Evolutionary conservation across 148 eudicot species (phyloP).

Genomic region (Rhododendron vialii): DNA sequence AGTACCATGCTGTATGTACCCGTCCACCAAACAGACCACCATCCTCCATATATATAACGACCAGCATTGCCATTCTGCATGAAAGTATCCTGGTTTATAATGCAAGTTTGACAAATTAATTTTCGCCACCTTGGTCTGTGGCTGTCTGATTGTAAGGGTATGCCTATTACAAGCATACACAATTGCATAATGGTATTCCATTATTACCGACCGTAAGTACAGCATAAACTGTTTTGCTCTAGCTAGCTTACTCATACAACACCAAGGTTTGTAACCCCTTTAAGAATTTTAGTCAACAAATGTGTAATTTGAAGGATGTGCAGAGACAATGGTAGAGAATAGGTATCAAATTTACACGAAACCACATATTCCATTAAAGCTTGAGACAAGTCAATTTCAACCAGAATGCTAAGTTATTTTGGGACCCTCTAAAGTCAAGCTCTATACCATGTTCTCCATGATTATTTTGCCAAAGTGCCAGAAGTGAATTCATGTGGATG

Average conservation of each 20-base stretch:
- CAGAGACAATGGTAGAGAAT: background rate
- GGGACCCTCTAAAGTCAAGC: background rate
- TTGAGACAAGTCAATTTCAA: background rate
- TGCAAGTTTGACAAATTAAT: background rate
- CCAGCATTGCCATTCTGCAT: constrained; percentile 41
- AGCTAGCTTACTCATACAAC: background rate
- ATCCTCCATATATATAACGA: constrained; percentile 65
- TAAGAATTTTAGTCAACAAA: background rate
- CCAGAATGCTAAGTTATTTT: background rate
- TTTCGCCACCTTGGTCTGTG: background rate
- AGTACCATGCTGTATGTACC: constrained; percentile 91
- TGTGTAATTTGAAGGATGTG: background rate
- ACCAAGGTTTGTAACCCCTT: background rate
- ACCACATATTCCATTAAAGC: background rate
- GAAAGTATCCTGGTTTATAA: constrained; percentile 5
- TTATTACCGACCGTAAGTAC: background rate
- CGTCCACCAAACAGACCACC: constrained; percentile 99
- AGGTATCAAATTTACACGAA: background rate
- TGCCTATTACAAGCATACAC: background rate
- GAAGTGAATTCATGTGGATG: background rate
- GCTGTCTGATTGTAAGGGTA: background rate
- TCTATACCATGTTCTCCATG: background rate
- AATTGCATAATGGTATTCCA: background rate
- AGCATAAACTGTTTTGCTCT: background rate
- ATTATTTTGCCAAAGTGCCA: background rate